These are phyloP conservation scores for Omphalotus guepiniiformis DNA, from an alignment of 768 basidiomycete species.

Conservation along the genomic window DNA sequence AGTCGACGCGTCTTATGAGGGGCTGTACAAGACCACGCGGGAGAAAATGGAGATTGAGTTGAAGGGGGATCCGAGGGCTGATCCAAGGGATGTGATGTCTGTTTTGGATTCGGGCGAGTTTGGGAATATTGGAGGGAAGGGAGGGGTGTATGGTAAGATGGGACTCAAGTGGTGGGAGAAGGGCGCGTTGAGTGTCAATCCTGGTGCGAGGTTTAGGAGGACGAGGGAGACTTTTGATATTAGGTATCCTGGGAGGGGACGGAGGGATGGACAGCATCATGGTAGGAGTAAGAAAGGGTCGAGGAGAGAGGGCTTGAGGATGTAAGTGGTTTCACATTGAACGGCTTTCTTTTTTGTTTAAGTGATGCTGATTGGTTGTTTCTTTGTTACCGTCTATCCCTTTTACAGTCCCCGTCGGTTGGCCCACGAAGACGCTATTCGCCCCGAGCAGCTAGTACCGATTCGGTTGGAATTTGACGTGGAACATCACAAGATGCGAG, in stretches of 20 bases:
- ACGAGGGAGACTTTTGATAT: conserved; percentile 34
- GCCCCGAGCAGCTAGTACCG: conserved; percentile 83
- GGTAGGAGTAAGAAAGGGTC: conserved; percentile 44
- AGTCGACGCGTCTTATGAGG: conserved; percentile 56
- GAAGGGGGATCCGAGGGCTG: conserved; percentile 23
- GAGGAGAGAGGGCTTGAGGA: conserved; percentile 63
- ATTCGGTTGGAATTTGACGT: conserved; percentile 96
- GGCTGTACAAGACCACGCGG: conserved; percentile 42
- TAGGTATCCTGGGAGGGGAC: conserved; percentile 33
- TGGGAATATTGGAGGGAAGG: conserved; percentile 15
- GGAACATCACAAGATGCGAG: conserved; percentile 89
- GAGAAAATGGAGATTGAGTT: conserved; percentile 50
- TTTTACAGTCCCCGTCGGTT: conserved; percentile 56
- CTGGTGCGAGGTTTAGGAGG: conserved; percentile 36
- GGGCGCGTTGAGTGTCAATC: conserved; percentile 33
- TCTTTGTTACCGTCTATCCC: neutral
- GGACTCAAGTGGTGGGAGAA: conserved; percentile 61
- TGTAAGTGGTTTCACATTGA: conserved; percentile 50
- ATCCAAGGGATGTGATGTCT: neutral
- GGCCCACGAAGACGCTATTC: conserved; percentile 48
- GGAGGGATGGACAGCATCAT: conserved; percentile 17
- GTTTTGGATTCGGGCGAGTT: conserved; percentile 6
- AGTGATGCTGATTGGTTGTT: conserved; percentile 8
- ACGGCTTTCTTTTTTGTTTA: conserved; percentile 12
- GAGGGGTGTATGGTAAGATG: conserved; percentile 37